These are phyloP conservation scores for Veloporphyrellus conicus DNA, from an alignment of 1,284 basidiomycete species.

Conservation along the genomic window DNA sequence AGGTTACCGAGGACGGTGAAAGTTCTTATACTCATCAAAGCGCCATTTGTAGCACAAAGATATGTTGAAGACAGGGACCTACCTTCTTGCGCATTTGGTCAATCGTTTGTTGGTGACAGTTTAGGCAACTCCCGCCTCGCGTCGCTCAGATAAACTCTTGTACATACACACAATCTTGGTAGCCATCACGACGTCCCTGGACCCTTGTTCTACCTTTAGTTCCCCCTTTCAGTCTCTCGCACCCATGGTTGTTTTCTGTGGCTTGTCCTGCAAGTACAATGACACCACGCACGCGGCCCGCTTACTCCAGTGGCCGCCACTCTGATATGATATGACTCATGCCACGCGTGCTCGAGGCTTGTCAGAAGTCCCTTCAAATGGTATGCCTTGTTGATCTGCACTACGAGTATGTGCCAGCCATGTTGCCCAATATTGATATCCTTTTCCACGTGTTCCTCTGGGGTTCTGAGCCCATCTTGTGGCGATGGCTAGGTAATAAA, in stretches of 20 bases:
- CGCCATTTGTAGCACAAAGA: slow-evolving; percentile 33
- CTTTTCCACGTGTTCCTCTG: slow-evolving; percentile 6
- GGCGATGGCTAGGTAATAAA: neutral
- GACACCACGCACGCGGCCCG: slow-evolving; percentile 22
- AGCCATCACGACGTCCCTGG: slow-evolving; percentile 30
- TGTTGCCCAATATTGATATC: neutral
- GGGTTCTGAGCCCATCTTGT: slow-evolving; percentile 1
- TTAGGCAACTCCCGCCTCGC: slow-evolving; percentile 29
- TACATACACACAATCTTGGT: slow-evolving; percentile 14
- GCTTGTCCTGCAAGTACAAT: slow-evolving; percentile 17
- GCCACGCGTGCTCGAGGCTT: slow-evolving; percentile 26
- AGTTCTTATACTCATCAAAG: slow-evolving; percentile 28
- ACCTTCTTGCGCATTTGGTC: slow-evolving; percentile 33
- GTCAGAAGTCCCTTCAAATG: slow-evolving; percentile 22
- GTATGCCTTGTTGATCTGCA: slow-evolving; percentile 22
- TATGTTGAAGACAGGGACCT: slow-evolving; percentile 28
- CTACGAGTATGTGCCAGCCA: neutral
- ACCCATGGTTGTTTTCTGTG: slow-evolving; percentile 7
- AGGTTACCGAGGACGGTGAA: slow-evolving; percentile 13
- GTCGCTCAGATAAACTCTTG: slow-evolving; percentile 19
- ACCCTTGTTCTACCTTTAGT: slow-evolving; percentile 31
- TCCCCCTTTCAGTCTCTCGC: slow-evolving; percentile 2
- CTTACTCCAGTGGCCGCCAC: slow-evolving; percentile 1
- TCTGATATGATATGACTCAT: slow-evolving; percentile 15
- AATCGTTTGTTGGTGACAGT: slow-evolving; percentile 32